Evolutionary conservation across 441 rosid species (phyloP).

Genomic region (Rhodomyrtus psidioides): DNA sequence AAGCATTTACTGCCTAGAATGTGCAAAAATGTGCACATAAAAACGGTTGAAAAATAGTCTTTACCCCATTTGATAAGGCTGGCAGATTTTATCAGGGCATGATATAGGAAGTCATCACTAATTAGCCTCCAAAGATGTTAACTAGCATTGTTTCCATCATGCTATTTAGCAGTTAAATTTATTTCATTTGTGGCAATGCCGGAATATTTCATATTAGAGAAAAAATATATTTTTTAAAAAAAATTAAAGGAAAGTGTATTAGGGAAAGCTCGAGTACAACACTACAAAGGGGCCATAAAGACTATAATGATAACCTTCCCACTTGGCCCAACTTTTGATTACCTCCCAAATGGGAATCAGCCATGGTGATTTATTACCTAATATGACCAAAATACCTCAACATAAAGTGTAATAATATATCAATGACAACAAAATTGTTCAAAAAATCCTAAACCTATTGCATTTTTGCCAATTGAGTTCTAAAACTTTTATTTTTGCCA

Average conservation of each 20-base stretch:
- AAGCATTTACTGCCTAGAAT: no score
- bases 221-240: background rate
- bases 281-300: background rate
- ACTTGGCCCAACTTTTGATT: background rate
- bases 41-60: background rate
- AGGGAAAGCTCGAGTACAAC: background rate
- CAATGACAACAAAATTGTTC: background rate
- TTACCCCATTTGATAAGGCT: accelerated
- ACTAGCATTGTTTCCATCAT: background rate
- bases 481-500: no score
- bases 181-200: background rate
- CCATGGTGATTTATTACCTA: background rate
- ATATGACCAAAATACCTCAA: background rate
- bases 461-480: no score
- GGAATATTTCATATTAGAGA: background rate
- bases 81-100: background rate
- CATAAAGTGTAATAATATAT: background rate
- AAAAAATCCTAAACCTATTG: no score
- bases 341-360: background rate
- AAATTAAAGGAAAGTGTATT: background rate
- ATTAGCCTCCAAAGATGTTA: background rate
- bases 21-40: no score
- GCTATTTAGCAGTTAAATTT: background rate
- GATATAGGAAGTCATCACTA: background rate
- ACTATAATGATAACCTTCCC: background rate